These are phyloP conservation scores for Alloteropsis semialata DNA, from an alignment of 176 grass and related monocot genomes.

Conservation along the genomic window DNA sequence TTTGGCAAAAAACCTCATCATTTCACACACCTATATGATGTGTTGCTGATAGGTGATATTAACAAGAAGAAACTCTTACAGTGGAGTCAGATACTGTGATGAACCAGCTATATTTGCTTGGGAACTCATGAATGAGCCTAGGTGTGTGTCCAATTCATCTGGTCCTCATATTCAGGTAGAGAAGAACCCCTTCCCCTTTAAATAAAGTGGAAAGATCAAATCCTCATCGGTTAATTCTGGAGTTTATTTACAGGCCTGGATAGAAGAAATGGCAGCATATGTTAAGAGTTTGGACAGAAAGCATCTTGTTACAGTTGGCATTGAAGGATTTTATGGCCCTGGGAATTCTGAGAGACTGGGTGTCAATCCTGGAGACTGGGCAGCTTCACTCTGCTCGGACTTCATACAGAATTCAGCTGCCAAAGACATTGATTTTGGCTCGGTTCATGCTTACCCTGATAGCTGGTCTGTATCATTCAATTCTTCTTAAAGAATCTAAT, in stretches of 20 bases:
- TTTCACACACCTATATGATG: not conserved
- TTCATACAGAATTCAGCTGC: conserved; percentile 82
- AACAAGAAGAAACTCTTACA: conserved; percentile 84
- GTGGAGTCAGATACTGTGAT: conserved; percentile 83
- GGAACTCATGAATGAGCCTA: conserved; percentile 97
- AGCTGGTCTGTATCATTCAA: conserved; percentile 47
- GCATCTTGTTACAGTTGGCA: conserved; percentile 83
- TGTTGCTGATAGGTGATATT: conserved; percentile 59
- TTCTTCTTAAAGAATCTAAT: not conserved
- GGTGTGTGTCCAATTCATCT: conserved; percentile 77
- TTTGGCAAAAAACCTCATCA: not conserved
- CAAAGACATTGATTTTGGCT: conserved; percentile 88
- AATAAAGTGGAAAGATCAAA: not conserved
- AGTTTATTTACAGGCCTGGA: conserved; percentile 72
- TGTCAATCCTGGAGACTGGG: conserved; percentile 81
- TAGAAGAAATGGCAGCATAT: conserved; percentile 82
- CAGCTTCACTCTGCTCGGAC: conserved; percentile 81
- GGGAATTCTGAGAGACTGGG: conserved; percentile 44
- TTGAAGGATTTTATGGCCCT: conserved; percentile 90
- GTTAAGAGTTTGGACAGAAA: conserved; percentile 72
- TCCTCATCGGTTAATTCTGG: not conserved
- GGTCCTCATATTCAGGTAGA: conserved; percentile 75
- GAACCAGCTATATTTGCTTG: conserved; percentile 97
- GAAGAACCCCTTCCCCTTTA: not conserved
- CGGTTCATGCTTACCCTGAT: conserved; percentile 94